These are phyloP conservation scores for Aspergillus pseudoviridinutans DNA, from an alignment of 2,329 filamentous ascomycete species.

Conservation along the genomic window DNA sequence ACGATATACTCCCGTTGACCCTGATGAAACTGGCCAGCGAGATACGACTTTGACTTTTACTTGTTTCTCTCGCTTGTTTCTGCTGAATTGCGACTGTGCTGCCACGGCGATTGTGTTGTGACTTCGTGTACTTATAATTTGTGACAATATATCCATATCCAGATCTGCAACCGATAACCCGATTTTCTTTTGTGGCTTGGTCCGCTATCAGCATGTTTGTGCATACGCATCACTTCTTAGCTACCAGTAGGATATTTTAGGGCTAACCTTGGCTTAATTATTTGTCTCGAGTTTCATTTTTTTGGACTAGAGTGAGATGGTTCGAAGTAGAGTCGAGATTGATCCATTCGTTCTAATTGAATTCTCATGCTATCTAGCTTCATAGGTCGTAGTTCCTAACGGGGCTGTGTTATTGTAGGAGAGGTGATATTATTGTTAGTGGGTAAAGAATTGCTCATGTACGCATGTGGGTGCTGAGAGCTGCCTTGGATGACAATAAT, in stretches of 20 bases:
- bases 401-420: not conserved
- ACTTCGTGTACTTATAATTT: not conserved
- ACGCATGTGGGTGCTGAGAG: not conserved
- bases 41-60: slow-evolving; percentile 11
- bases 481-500: not conserved
- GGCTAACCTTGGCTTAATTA: not conserved
- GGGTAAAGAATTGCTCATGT: not conserved
- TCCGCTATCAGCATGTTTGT: not conserved
- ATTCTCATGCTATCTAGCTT: not conserved
- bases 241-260: not conserved
- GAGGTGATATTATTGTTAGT: not conserved
- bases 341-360: not conserved
- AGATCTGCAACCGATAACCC: not conserved
- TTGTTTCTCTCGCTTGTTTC: slow-evolving; percentile 14
- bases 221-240: not conserved
- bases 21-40: slow-evolving; percentile 7
- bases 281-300: not conserved
- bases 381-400: not conserved
- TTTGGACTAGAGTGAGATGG: not conserved
- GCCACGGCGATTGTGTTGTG: not conserved
- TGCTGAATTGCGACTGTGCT: not conserved
- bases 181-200: not conserved
- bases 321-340: not conserved
- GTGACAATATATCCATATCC: not conserved
- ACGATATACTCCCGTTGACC: slow-evolving; percentile 6